phyloP scores from a whole-genome alignment of 2,329 filamentous ascomycete genomes.

The Graphilbum sp. region DNA sequence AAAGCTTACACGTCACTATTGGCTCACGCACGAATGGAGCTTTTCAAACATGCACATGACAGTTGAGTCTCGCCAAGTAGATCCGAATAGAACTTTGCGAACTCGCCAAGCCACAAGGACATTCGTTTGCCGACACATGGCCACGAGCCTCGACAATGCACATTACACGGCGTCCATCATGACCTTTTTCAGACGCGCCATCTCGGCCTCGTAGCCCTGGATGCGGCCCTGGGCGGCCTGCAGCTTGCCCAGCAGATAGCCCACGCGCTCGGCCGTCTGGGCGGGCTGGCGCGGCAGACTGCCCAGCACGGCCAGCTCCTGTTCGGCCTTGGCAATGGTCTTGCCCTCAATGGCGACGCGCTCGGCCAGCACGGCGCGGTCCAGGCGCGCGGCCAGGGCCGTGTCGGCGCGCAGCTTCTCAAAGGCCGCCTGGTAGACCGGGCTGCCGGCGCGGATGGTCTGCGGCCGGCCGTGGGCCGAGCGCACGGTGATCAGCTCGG shows the following conservation, averaged over 20 bases:
- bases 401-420: constrained; percentile 51
- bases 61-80: too few species aligned
- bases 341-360: constrained; percentile 55
- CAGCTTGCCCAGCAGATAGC: constrained; percentile 61
- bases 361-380: constrained; percentile 53
- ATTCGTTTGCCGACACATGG: too few species aligned
- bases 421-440: constrained; percentile 78
- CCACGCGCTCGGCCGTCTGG: constrained; percentile 48
- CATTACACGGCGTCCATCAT: constrained; percentile 23
- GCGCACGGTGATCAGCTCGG: constrained; percentile 69
- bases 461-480: constrained; percentile 62
- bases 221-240: constrained; percentile 60
- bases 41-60: too few species aligned
- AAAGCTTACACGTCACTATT: too few species aligned
- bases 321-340: constrained; percentile 63
- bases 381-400: constrained; percentile 57
- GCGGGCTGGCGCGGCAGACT: constrained; percentile 52
- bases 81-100: too few species aligned
- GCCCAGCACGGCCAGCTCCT: constrained; percentile 57
- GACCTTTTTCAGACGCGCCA: constrained; percentile 54
- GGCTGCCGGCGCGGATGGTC: constrained; percentile 63
- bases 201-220: constrained; percentile 55
- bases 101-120: too few species aligned
- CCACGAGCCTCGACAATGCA: too few species aligned
- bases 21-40: too few species aligned